These are phyloP conservation scores for Schizosaccharomyces cryophilus DNA, from an alignment of 805 yeast genomes.

Conservation along the genomic window DNA sequence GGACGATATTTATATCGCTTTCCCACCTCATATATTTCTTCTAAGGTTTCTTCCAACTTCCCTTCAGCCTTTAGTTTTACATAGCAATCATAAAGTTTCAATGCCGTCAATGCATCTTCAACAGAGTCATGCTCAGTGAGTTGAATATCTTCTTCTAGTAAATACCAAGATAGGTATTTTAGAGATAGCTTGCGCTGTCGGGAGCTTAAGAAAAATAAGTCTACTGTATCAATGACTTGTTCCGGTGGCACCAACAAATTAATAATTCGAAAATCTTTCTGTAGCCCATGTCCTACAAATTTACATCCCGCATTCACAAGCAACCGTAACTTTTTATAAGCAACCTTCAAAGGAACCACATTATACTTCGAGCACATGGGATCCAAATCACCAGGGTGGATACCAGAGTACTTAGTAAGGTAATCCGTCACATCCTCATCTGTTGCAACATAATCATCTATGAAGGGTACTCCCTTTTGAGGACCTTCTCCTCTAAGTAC, in stretches of 20 bases:
- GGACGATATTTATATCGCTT: slow-evolving; percentile 16
- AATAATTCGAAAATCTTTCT: slow-evolving; percentile 78
- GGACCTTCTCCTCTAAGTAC: slow-evolving; percentile 45
- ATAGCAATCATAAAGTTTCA: slow-evolving; percentile 50
- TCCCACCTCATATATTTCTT: slow-evolving; percentile 32
- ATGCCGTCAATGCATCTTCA: slow-evolving; percentile 81
- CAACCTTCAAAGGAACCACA: slow-evolving; percentile 44
- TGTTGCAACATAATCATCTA: slow-evolving; percentile 71
- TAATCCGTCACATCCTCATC: slow-evolving; percentile 50
- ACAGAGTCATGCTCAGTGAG: slow-evolving; percentile 89
- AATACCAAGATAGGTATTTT: slow-evolving; percentile 61
- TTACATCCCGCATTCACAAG: slow-evolving; percentile 68
- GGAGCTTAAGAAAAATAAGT: slow-evolving; percentile 40
- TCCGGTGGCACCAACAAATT: slow-evolving; percentile 64
- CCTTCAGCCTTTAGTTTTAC: slow-evolving; percentile 34
- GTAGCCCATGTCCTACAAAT: slow-evolving; percentile 85
- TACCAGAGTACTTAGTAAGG: slow-evolving; percentile 79
- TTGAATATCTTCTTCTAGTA: slow-evolving; percentile 57
- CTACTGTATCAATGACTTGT: slow-evolving; percentile 79
- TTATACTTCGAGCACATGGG: slow-evolving; percentile 37
- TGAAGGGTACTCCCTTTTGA: slow-evolving; percentile 48
- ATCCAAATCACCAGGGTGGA: slow-evolving; percentile 72
- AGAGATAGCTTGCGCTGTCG: slow-evolving; percentile 33
- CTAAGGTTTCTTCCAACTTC: slow-evolving; percentile 34
- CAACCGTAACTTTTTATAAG: slow-evolving; percentile 77